Base-by-base conservation (phyloP, 176 grass and related monocot genomes). In the Chrysopogon serrulatus region DNA sequence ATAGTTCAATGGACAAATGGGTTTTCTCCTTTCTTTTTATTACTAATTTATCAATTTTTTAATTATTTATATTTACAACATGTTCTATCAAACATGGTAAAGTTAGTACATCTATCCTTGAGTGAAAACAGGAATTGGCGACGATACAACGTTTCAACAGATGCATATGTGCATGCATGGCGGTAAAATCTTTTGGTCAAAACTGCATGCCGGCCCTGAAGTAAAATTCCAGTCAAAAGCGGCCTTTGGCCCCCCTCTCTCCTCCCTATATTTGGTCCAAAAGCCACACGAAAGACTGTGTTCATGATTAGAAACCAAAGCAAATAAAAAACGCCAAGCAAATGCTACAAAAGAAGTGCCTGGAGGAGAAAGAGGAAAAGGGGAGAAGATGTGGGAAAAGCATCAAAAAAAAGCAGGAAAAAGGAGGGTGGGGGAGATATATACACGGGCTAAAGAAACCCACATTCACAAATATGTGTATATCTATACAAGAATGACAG, bases 341-440 rank as follows among this genome's bases (percentile, higher is more conserved):
- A 79, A 83, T 74, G 75, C 84, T 74, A 82, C 73, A 92, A 90
- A 89, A 92, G 90, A 86, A 92, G 90, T 77, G 90, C 90, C 70
- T 83, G 74, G 68, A 71, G 51, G 9, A 74, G 64, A 72, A 87
- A 79, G 81, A 59, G 70, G 74, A 54, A 17, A 56, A 86, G 53
- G 35, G 26, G n/a, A n/a, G n/a, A n/a, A 37, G 65, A 57, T 31
- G 64, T 42, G 68, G 78, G 23, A 47, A 90, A 90, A 90, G 79
- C 73, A 78, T 78, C 1, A 73, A 70, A 27, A n/a, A n/a, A 86
- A 71, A 80, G 40, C 61, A 83, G n/a, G 16, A 49, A 14, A 39
- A 26, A 11, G 8, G 8, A 0, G 0, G 13, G n/a, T n/a, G n/a
- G 27, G 13, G 2, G 5, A 1, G 5, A 5, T n/a, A 65, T 2